Evolutionary conservation across 225 moss, liverwort and hornwort species (phyloP), one percentile per base, ranked within the genome.

Genomic region (Pseudoscleropodium purum): DNA sequence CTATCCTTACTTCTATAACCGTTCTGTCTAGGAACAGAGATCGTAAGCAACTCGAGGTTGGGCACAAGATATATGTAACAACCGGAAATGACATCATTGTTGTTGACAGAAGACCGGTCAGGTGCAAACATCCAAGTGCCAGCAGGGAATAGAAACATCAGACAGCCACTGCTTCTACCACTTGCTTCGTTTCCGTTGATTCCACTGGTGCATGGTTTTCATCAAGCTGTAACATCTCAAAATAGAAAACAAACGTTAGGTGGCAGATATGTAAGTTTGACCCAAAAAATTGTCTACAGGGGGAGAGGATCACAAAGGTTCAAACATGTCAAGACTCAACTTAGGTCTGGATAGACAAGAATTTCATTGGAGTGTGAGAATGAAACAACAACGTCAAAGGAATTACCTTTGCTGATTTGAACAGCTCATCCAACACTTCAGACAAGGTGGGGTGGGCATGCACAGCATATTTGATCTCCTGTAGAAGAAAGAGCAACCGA

Each of bases 391-490:
- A 59, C 49, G 82, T 39, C 31, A 59, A 88, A 43, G 39, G 23
- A 73, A 59, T 47, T 90, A 97, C 97, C 97, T 97, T 97, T 36
- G 97, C 99, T 84, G 96, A 95, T 90, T 99, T 99, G 86, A 99
- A 99, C 45, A 99, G 93, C 89, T 99, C 99, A 90, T 99, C 99
- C 66, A 99, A 89, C 54, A 99, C 99, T 92, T 99, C 99, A 81
- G 99, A 99, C 81, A 99, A 91, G 66, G 99, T 99, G 49, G 99
- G 99, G 91, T 99, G 99, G 62, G 99, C 99, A 87, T 99, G 99
- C 80, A 99, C 99, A 85, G 97, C 99, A 90, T 95, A 92, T 89
- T 97, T 99, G 89, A 99, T 95, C 45, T 97, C 96, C 99, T 99
- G 95, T 61, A 88, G 31, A 87, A 76, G 75, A 73, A 41, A 73